Evolutionary conservation across 2,329 filamentous ascomycete genomes (phyloP), one percentile per base, ranked within the genome.

Genomic region (Ophiostoma novo-ulmi): DNA sequence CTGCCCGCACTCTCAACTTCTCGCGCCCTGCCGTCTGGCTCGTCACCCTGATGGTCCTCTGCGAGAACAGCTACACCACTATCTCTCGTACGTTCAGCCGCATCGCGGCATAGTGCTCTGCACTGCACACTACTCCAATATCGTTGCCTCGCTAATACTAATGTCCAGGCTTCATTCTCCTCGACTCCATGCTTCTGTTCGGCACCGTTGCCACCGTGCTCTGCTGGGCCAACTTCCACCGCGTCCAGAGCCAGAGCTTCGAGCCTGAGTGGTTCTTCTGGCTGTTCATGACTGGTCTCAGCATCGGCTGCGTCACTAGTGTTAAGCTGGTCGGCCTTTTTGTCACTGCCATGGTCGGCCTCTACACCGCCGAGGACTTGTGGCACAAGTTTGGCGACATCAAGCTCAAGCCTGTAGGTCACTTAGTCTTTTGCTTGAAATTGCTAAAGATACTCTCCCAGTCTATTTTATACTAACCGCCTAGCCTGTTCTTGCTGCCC

Each of bases 291-390:
- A 97, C 92, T 58, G 95, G 95, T 74, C 80, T 99, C 63, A 98
- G 93, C 80, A 97, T 99, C 79, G 96, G 95, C 72, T 99, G 94
- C 78, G 95, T 99, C 70, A 97, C 93, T 84, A 98, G 94, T 81
- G 94, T 99, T 78, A 99, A 99, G 84, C 95, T 96, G 84, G 95
- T 99, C 74, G 95, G 95, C 61, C 88, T 97, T 75, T 99, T 99
- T 78, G 92, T 93, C 74, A 99, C 95, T 69, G 93, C 94, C 67
- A 86, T 99, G 72, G 94, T 99, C 75, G 95, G 95, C 72, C 81
- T 99, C 5, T 98, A 99, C 84, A 99, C 96, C 0, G 87, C 92
- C 75, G 94, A 99, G 82, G 95, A 99, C 79, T 85, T 99, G 67
- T 99, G 95, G 95, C 92, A 91, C 82, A 99, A 98, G 81, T 98